A percentile compares a stretch with the other conserved stretches of the same genome.
Evolutionary conservation across 257 asterid species (phyloP).

Genomic region (Ilex aquifolium): DNA sequence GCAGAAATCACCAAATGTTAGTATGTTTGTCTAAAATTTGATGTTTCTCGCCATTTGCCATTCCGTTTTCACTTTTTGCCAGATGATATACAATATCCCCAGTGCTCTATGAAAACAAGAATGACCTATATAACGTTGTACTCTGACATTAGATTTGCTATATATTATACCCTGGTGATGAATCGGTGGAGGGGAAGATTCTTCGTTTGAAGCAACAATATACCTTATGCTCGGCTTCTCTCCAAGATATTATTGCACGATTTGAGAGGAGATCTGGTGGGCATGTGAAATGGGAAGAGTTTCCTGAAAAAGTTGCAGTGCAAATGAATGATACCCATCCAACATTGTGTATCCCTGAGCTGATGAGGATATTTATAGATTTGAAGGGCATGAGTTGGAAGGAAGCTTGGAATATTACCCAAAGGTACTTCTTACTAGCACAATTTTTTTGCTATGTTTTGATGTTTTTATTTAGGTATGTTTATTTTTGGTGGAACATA

Average conservation of each 20-base stretch:
- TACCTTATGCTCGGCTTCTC: constrained; percentile 85
- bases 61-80: too few relatives aligned
- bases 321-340: constrained; percentile 96
- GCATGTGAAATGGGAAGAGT: constrained; percentile 58
- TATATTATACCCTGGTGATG: constrained; percentile 83
- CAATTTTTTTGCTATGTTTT: neutral
- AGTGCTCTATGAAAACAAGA: neutral
- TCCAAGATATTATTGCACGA: constrained; percentile 73
- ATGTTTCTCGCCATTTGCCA: too few relatives aligned
- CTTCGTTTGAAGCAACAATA: constrained; percentile 82
- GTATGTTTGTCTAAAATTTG: too few relatives aligned
- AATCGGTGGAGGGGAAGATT: constrained; percentile 62
- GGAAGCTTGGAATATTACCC: constrained; percentile 75
- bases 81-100: too few relatives aligned
- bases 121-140: constrained; percentile 9
- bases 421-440: constrained; percentile 33
- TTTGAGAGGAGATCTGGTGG: constrained; percentile 72
- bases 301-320: constrained; percentile 88
- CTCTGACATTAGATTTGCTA: constrained; percentile 58
- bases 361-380: constrained; percentile 79
- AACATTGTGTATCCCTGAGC: constrained; percentile 80
- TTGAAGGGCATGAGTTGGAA: constrained; percentile 74
- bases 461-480: neutral
- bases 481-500: too few relatives aligned
- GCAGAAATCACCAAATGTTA: too few relatives aligned